Percentiles rank a stretch among this genome's conserved stretches.
These are phyloP conservation scores for Metschnikowia reukaufii DNA, from an alignment of 805 yeast species.

Conservation along the genomic window DNA sequence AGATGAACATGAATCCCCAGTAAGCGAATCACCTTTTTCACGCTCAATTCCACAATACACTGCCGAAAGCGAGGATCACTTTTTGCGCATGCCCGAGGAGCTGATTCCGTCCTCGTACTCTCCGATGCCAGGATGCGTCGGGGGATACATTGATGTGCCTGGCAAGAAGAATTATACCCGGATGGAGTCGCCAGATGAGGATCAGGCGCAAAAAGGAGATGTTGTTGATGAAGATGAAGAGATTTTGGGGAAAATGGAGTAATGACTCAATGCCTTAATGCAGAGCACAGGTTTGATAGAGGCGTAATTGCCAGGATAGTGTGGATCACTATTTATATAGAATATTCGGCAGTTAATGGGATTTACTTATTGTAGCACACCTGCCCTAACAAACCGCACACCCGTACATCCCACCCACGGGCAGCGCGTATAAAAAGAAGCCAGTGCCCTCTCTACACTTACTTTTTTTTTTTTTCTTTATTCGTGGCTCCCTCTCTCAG, in stretches of 20 bases:
- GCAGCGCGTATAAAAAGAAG: constrained; percentile 1
- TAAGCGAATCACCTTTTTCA: constrained; percentile 12
- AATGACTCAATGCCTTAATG: too few relatives aligned
- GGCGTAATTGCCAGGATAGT: not conserved
- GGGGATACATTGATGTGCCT: constrained; percentile 23
- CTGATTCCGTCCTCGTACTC: constrained; percentile 19
- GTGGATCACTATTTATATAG: constrained; percentile 2
- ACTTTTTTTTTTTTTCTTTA: not conserved
- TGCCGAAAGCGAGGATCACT: constrained; percentile 29
- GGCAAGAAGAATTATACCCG: constrained; percentile 10
- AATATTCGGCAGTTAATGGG: not conserved
- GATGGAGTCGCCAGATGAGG: constrained; percentile 15
- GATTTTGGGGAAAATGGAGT: constrained; percentile 20
- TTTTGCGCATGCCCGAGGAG: constrained; percentile 47
- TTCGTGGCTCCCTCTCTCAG: constrained; percentile 12
- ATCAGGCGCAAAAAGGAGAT: constrained; percentile 10
- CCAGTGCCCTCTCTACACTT: not conserved
- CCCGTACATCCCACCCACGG: constrained; percentile 7
- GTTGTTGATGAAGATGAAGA: constrained; percentile 20
- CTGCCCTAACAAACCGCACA: not conserved
- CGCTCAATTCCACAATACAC: constrained; percentile 27
- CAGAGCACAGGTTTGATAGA: too few relatives aligned
- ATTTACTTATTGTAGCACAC: not conserved
- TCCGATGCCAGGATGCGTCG: constrained; percentile 24
- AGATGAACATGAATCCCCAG: constrained; percentile 11